Evolutionary conservation across 129 eudicot genomes (phyloP).

Genomic region (Escallonia rubra): DNA sequence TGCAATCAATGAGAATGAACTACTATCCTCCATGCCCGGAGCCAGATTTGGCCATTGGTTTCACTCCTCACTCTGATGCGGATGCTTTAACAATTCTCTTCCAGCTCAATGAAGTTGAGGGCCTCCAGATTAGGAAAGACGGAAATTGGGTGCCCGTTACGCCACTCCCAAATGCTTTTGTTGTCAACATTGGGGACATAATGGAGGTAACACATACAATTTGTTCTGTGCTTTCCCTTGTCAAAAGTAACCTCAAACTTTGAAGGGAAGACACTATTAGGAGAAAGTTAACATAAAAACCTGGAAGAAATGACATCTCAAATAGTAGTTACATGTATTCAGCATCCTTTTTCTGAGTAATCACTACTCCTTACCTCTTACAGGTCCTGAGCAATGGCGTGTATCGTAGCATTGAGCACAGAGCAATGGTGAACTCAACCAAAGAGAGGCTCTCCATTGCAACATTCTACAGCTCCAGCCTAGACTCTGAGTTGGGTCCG

Average conservation of each 20-base stretch:
- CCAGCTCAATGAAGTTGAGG: constrained; percentile 47
- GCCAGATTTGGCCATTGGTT: constrained; percentile 52
- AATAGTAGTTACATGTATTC: too few relatives aligned
- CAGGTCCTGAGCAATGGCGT: constrained; percentile 68
- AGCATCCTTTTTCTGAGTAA: not conserved
- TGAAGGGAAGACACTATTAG: too few relatives aligned
- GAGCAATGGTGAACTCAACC: constrained; percentile 47
- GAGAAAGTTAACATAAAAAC: too few relatives aligned
- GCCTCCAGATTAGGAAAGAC: constrained; percentile 51
- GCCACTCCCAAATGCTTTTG: constrained; percentile 46
- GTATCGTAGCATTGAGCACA: constrained; percentile 61
- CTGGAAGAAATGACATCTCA: too few relatives aligned
- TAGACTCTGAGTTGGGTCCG: constrained; percentile 65
- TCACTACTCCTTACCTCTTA: not conserved
- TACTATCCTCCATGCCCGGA: constrained; percentile 67
- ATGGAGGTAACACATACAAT: constrained; percentile 40
- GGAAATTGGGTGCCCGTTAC: constrained; percentile 45
- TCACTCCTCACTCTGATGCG: constrained; percentile 56
- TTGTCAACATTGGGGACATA: constrained; percentile 59
- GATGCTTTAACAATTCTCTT: constrained; percentile 47
- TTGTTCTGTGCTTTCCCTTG: too few relatives aligned
- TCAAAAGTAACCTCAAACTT: too few relatives aligned
- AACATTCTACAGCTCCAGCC: constrained; percentile 41
- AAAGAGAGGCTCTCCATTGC: constrained; percentile 57
- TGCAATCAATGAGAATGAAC: constrained; percentile 53